phyloP scores from a whole-genome alignment of 805 yeast species.

The Nematodospora valgi region DNA sequence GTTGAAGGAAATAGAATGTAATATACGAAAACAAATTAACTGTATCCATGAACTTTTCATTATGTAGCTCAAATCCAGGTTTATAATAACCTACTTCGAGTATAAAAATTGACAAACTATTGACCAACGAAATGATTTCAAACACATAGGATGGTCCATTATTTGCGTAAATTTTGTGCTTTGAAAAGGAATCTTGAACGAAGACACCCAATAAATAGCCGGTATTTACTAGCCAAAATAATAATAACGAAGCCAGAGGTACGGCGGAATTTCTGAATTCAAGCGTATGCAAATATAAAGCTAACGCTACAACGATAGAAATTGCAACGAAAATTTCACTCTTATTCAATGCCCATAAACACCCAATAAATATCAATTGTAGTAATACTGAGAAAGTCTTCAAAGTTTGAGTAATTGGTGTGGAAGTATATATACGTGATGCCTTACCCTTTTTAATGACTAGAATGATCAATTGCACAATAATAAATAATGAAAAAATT shows the following conservation, averaged over 20 bases:
- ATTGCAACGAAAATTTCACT: constrained; percentile 5
- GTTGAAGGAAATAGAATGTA: constrained; percentile 27
- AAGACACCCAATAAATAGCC: constrained; percentile 11
- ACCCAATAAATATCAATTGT: constrained; percentile 10
- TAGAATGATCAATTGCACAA: constrained; percentile 12
- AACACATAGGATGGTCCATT: constrained; percentile 8
- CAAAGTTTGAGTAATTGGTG: constrained; percentile 12
- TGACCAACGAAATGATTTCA: constrained; percentile 14
- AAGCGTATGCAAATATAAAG: constrained; percentile 41
- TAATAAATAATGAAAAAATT: constrained; percentile 10
- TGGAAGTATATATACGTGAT: constrained; percentile 13
- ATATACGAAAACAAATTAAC: constrained; percentile 20
- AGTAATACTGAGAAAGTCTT: constrained; percentile 16
- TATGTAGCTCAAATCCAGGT: constrained; percentile 20
- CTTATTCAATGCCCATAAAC: constrained; percentile 1
- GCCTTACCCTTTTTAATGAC: constrained; percentile 13
- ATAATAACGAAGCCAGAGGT: constrained; percentile 35
- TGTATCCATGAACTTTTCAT: constrained; percentile 21
- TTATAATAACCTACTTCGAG: constrained; percentile 16
- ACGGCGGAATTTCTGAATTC: constrained; percentile 40
- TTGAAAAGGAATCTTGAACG: constrained; percentile 18
- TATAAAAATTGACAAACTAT: constrained; percentile 14
- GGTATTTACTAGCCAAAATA: constrained; percentile 33
- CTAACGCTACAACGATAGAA: constrained; percentile 12
- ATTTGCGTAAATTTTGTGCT: constrained; percentile 15